Percentiles rank a stretch among this genome's conserved stretches.
These are phyloP conservation scores for Wickerhamomyces mucosus DNA, from an alignment of 805 yeast species.

Conservation along the genomic window DNA sequence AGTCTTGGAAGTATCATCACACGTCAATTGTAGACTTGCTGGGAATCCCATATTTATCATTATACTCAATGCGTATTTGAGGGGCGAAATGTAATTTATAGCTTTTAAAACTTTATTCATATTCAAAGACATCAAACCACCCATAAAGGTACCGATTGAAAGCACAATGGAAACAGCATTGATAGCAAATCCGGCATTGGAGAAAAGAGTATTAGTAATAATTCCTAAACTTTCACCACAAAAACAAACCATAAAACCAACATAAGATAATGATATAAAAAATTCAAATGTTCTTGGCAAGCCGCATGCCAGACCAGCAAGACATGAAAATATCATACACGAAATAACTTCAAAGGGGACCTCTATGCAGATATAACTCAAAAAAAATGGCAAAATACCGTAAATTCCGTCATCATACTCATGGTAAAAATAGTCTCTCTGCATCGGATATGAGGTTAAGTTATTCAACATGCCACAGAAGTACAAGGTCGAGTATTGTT, in stretches of 20 bases:
- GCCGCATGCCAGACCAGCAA: slow-evolving; percentile 65
- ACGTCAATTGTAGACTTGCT: slow-evolving; percentile 36
- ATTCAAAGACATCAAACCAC: slow-evolving; percentile 74
- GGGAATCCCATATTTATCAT: slow-evolving; percentile 47
- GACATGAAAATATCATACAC: slow-evolving; percentile 45
- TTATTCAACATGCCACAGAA: slow-evolving; percentile 79
- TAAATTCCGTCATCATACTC: slow-evolving; percentile 71
- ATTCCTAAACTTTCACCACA: slow-evolving; percentile 86
- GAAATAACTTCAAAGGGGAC: slow-evolving; percentile 59
- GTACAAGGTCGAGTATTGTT: slow-evolving; percentile 62
- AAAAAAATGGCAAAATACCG: slow-evolving; percentile 55
- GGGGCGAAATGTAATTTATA: slow-evolving; percentile 68
- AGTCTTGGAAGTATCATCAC: slow-evolving; percentile 25
- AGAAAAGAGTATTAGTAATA: slow-evolving; percentile 61
- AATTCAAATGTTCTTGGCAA: slow-evolving; percentile 57
- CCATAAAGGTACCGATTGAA: slow-evolving; percentile 72
- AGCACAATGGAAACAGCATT: slow-evolving; percentile 58
- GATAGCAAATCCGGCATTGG: slow-evolving; percentile 73
- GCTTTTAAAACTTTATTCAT: slow-evolving; percentile 63
- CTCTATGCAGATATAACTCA: slow-evolving; percentile 51
- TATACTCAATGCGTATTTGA: slow-evolving; percentile 56
- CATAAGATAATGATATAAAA: slow-evolving; percentile 55
- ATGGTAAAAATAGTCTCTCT: slow-evolving; percentile 69
- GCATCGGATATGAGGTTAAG: slow-evolving; percentile 64
- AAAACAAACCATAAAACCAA: slow-evolving; percentile 44